Evolutionary conservation across 1,284 basidiomycete genomes (phyloP).

Genomic region (Ganoderma multipileum): DNA sequence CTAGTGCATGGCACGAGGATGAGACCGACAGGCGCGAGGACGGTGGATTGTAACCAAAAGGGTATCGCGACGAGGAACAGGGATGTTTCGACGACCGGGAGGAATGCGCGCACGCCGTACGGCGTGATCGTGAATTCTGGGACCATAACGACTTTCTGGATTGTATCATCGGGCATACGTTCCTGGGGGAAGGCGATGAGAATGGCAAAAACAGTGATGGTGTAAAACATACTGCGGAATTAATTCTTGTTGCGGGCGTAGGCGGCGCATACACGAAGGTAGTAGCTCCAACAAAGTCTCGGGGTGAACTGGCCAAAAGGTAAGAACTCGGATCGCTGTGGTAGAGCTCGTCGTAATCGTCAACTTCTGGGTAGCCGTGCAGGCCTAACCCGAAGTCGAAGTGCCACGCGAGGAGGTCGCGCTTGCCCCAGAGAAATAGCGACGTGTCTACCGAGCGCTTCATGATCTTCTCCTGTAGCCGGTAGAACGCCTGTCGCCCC

Average conservation of each 20-base stretch:
- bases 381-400: neutral
- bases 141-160: too few relatives aligned
- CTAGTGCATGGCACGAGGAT: neutral
- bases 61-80: neutral
- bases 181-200: neutral
- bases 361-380: neutral
- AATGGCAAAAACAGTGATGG: too few relatives aligned
- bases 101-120: conserved; percentile 3
- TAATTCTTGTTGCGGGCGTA: neutral
- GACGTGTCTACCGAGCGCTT: conserved; percentile 12
- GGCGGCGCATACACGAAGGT: neutral
- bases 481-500: conserved; percentile 16
- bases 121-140: conserved; percentile 7
- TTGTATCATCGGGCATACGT: neutral
- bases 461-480: conserved; percentile 24
- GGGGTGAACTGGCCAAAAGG: neutral
- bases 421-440: conserved; percentile 20
- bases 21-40: neutral
- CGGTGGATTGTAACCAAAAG: neutral
- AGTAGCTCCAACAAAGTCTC: neutral
- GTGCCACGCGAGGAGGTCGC: neutral
- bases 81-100: neutral
- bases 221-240: neutral
- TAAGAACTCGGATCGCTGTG: neutral
- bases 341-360: neutral